These are phyloP conservation scores for Euphorbia schlechtendalii DNA, from an alignment of 441 rosid genomes.

Conservation along the genomic window DNA sequence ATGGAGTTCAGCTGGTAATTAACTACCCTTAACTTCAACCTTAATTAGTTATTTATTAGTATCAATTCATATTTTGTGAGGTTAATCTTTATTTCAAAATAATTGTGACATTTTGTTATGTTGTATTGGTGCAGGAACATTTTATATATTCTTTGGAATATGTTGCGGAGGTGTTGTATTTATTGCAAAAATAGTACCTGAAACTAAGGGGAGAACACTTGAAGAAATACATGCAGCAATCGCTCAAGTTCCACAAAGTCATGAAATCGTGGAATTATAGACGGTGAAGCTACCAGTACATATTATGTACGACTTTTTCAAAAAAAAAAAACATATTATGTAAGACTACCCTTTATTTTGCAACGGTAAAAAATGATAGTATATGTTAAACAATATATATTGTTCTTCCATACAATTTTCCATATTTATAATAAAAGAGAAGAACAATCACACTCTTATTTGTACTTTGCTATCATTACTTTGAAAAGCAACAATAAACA, in stretches of 20 bases:
- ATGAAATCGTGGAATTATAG: background rate
- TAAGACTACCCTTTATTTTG: too few species aligned
- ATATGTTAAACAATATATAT: too few species aligned
- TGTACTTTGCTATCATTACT: too few species aligned
- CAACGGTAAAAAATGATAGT: too few species aligned
- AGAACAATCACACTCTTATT: too few species aligned
- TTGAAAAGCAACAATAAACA: too few species aligned
- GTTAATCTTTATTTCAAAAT: background rate
- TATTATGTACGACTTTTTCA: too few species aligned
- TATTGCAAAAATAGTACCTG: conserved; percentile 29
- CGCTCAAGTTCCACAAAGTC: background rate
- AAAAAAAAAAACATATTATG: too few species aligned
- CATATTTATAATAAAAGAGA: too few species aligned
- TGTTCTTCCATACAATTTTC: too few species aligned
- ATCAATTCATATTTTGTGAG: background rate
- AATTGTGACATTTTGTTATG: too few species aligned
- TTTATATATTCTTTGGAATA: conserved; percentile 22
- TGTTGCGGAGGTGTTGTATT: conserved; percentile 20
- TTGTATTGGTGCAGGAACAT: conserved; percentile 25
- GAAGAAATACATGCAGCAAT: conserved; percentile 32
- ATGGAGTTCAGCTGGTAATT: conserved; percentile 21
- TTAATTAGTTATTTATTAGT: background rate
- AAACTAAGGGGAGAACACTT: conserved; percentile 34
- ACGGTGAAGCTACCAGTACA: too few species aligned
- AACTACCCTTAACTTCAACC: background rate